A percentile compares a stretch with the other conserved stretches of the same genome.
Evolutionary conservation across 495 filamentous ascomycete species (phyloP).

Genomic region (Xylaria flabelliformis): DNA sequence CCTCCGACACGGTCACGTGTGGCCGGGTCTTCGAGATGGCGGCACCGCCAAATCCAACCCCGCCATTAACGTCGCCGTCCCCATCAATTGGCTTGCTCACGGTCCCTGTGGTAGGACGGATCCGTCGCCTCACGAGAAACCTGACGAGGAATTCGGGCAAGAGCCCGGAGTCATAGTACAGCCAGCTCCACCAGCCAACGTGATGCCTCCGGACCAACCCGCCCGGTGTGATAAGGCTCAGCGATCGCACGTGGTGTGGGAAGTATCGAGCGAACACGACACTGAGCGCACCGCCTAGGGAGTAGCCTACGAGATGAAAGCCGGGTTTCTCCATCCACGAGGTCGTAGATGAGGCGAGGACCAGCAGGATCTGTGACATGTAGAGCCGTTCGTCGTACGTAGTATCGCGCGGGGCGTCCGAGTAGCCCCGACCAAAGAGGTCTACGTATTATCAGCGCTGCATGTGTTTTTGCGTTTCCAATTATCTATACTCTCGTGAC

Average conservation of each 20-base stretch:
- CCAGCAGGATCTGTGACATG: conserved; percentile 73
- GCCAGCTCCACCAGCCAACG: conserved; percentile 61
- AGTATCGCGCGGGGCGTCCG: conserved; percentile 68
- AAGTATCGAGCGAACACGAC: conserved; percentile 77
- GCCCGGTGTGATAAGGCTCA: conserved; percentile 77
- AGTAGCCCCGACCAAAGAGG: conserved; percentile 82
- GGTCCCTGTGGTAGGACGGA: conserved; percentile 45
- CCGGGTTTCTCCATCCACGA: conserved; percentile 66
- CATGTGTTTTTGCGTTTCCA: background rate
- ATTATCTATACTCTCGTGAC: background rate
- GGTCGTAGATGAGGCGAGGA: conserved; percentile 71
- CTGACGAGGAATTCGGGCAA: conserved; percentile 64
- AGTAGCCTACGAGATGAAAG: conserved; percentile 83
- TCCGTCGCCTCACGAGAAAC: conserved; percentile 59
- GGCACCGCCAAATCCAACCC: conserved; percentile 49
- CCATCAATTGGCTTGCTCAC: conserved; percentile 27
- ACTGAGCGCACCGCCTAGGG: conserved; percentile 80
- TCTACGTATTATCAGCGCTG: conserved; percentile 44
- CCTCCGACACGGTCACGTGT: conserved; percentile 42
- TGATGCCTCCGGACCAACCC: conserved; percentile 74
- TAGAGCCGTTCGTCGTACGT: conserved; percentile 79
- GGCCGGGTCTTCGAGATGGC: conserved; percentile 48
- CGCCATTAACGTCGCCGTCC: conserved; percentile 45
- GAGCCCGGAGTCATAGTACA: conserved; percentile 66
- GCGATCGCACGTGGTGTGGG: conserved; percentile 66